Evolutionary conservation across 805 yeast genomes (phyloP).

Genomic region (Candida oleophila): DNA sequence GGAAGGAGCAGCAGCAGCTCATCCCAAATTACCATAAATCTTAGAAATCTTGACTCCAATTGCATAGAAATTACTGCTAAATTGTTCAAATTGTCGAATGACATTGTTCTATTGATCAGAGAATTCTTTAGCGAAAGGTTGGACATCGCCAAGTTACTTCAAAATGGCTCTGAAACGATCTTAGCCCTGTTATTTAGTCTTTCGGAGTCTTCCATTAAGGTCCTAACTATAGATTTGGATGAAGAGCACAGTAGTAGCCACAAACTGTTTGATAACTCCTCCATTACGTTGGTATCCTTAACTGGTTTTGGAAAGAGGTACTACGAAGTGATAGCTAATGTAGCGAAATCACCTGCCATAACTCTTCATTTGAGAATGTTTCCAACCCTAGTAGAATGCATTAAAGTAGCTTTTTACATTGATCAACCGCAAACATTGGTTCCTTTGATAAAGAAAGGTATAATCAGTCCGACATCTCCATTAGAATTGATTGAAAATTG

Average conservation of each 20-base stretch:
- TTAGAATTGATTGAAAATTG: constrained; percentile 13
- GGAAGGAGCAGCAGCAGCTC: constrained; percentile 1
- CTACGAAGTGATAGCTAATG: background rate
- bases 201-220: background rate
- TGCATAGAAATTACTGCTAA: background rate
- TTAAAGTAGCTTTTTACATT: background rate
- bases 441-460: constrained; percentile 1
- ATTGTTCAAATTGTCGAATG: background rate
- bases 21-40: background rate
- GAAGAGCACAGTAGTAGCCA: background rate
- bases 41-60: constrained; percentile 2
- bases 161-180: background rate
- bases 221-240: background rate
- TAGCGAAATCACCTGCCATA: background rate
- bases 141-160: background rate
- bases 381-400: background rate
- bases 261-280: background rate
- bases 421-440: background rate
- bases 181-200: background rate
- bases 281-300: background rate
- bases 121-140: background rate
- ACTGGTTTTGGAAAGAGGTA: background rate
- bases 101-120: background rate
- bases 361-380: background rate
- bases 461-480: constrained; percentile 22